These are phyloP conservation scores for Arctostaphylos glauca DNA, from an alignment of 148 eudicot genomes.

Conservation along the genomic window DNA sequence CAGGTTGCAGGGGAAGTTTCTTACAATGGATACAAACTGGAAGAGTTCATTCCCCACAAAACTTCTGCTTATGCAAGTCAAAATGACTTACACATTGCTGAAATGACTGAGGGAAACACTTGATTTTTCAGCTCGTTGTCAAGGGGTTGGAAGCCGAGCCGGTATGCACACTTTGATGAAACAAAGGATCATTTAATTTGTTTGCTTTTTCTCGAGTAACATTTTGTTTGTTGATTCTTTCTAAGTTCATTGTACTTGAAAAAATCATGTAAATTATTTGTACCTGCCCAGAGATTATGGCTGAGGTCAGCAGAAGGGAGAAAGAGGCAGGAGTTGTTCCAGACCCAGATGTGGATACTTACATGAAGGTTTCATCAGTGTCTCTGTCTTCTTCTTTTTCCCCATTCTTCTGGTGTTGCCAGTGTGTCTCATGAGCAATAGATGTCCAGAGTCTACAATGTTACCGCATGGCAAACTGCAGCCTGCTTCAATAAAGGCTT, in stretches of 20 bases:
- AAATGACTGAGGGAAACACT: slow-evolving; percentile 31
- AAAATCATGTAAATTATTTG: neutral
- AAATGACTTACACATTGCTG: slow-evolving; percentile 23
- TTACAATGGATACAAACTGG: slow-evolving; percentile 26
- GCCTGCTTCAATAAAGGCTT: too few species aligned
- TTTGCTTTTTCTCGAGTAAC: neutral
- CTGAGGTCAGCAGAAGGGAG: slow-evolving; percentile 26
- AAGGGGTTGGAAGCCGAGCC: slow-evolving; percentile 21
- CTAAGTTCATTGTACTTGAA: neutral
- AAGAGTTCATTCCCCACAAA: slow-evolving; percentile 28
- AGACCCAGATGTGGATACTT: slow-evolving; percentile 20
- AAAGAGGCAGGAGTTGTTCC: slow-evolving; percentile 24
- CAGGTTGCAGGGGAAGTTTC: slow-evolving; percentile 21
- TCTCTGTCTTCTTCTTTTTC: neutral
- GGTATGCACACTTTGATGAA: neutral
- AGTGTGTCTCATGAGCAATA: neutral
- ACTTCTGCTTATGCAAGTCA: slow-evolving; percentile 25
- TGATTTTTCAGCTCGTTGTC: slow-evolving; percentile 25
- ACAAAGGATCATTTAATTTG: neutral
- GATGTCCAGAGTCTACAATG: neutral
- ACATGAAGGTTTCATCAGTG: slow-evolving; percentile 20
- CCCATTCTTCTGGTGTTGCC: neutral
- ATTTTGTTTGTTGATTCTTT: neutral
- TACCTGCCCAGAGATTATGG: slow-evolving; percentile 16
- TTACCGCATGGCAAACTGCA: too few species aligned